A percentile compares a stretch with the other conserved stretches of the same genome.
These are phyloP conservation scores for Microdochium nivale DNA, from an alignment of 2,329 filamentous ascomycete species.

Conservation along the genomic window DNA sequence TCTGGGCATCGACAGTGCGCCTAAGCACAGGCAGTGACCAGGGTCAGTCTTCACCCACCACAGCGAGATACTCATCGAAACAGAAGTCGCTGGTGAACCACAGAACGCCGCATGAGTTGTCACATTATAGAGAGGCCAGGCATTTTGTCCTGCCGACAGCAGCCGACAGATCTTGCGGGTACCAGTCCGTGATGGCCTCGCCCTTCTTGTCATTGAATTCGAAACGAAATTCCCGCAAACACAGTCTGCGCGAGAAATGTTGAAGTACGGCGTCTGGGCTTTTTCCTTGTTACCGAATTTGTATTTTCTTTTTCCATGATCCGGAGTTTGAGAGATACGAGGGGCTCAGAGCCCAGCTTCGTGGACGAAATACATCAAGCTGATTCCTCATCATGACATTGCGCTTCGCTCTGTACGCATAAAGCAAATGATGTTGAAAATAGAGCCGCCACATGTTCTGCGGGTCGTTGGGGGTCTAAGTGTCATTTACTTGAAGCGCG, in stretches of 20 bases:
- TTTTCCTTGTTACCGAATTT: not conserved
- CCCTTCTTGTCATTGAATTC: not conserved
- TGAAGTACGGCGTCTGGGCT: not conserved
- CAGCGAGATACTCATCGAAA: no score
- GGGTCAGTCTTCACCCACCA: no score
- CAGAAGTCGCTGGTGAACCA: no score
- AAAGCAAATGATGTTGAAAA: not conserved
- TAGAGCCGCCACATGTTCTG: constrained; percentile 2
- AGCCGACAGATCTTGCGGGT: not conserved
- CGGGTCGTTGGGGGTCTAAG: no score
- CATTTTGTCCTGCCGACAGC: not conserved
- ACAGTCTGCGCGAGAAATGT: not conserved
- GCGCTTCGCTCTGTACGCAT: not conserved
- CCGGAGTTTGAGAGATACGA: not conserved
- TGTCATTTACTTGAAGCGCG: constrained; percentile 56
- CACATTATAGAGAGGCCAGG: not conserved
- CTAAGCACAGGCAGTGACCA: no score
- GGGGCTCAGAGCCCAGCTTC: constrained; percentile 2
- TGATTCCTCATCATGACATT: not conserved
- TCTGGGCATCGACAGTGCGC: no score
- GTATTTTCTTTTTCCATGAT: constrained; percentile 1
- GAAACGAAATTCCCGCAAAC: not conserved
- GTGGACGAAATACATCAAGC: not conserved
- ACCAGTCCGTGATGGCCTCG: not conserved
- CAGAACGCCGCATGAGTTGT: not conserved